These are phyloP conservation scores for Tagetes erecta DNA, from an alignment of 129 eudicot genomes.

Conservation along the genomic window DNA sequence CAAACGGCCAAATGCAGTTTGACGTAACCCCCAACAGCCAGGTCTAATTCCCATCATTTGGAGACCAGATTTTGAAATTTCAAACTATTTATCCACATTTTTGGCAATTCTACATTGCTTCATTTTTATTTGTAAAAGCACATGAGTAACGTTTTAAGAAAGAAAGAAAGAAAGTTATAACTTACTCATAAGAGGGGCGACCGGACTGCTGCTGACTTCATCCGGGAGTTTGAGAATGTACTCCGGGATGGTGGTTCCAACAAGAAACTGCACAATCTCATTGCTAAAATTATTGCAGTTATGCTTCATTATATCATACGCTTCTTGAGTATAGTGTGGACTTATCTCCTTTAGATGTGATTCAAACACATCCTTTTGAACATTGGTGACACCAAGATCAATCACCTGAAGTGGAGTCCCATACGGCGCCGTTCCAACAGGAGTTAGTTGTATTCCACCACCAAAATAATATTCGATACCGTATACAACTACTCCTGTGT, in stretches of 20 bases:
- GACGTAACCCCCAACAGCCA: no score
- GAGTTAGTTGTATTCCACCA: conserved; percentile 71
- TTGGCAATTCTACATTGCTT: no score
- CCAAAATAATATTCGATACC: conserved; percentile 82
- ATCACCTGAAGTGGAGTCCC: conserved; percentile 68
- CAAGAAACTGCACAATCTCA: conserved; percentile 85
- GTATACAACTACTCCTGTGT: conserved; percentile 79
- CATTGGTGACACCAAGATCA: conserved; percentile 74
- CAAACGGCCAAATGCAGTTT: no score
- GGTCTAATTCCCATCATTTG: no score
- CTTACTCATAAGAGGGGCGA: conserved; percentile 77
- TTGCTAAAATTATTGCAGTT: conserved; percentile 91
- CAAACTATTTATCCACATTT: no score
- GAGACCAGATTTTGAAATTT: no score
- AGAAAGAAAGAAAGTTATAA: background rate
- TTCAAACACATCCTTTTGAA: conserved; percentile 67
- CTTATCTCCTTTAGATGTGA: conserved; percentile 65
- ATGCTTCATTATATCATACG: conserved; percentile 70
- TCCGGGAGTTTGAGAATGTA: conserved; percentile 81
- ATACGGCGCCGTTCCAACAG: conserved; percentile 67
- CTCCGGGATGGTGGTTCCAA: conserved; percentile 63
- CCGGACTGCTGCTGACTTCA: conserved; percentile 75
- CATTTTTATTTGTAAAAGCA: background rate
- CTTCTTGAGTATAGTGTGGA: conserved; percentile 76
- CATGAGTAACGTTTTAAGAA: background rate